A percentile compares a stretch with the other conserved stretches of the same genome.
Evolutionary conservation across 495 filamentous ascomycete species (phyloP).

Genomic region (Bathelium albidoporum): DNA sequence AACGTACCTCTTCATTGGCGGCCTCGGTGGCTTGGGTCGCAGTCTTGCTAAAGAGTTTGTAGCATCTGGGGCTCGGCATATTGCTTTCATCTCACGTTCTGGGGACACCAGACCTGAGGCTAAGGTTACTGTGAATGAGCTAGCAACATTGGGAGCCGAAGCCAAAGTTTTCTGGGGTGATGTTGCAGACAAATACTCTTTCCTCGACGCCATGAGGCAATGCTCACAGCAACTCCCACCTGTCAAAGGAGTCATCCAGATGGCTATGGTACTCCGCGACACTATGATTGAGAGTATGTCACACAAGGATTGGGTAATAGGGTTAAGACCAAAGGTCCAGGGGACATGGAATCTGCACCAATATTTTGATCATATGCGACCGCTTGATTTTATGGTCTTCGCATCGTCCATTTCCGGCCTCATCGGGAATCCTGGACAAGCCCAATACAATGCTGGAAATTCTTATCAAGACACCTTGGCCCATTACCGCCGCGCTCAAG

Average conservation of each 20-base stretch:
- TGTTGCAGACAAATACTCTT: background rate
- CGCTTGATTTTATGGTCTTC: constrained; percentile 12
- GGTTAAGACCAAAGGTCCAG: constrained; percentile 5
- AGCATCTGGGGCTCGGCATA: background rate
- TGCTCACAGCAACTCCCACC: background rate
- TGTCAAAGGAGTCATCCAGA: constrained; percentile 4
- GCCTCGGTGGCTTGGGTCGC: constrained; percentile 36
- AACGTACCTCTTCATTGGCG: constrained; percentile 38
- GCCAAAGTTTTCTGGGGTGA: background rate
- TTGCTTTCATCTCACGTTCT: constrained; percentile 2
- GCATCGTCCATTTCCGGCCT: constrained; percentile 11
- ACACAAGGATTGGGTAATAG: background rate
- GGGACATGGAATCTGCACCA: constrained; percentile 13
- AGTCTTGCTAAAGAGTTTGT: background rate
- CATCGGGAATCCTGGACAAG: constrained; percentile 9
- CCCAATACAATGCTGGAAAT: constrained; percentile 12
- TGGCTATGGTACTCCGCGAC: constrained; percentile 8
- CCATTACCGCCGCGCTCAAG: constrained; percentile 6
- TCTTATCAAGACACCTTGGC: constrained; percentile 8
- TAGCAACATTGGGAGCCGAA: background rate
- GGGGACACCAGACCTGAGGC: background rate
- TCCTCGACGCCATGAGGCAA: background rate
- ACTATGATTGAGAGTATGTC: background rate
- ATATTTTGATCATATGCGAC: too few relatives aligned
- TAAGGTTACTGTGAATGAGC: background rate